phyloP scores from a whole-genome alignment of 23 red algal genomes.

The Gracilariopsis chorda region DNA sequence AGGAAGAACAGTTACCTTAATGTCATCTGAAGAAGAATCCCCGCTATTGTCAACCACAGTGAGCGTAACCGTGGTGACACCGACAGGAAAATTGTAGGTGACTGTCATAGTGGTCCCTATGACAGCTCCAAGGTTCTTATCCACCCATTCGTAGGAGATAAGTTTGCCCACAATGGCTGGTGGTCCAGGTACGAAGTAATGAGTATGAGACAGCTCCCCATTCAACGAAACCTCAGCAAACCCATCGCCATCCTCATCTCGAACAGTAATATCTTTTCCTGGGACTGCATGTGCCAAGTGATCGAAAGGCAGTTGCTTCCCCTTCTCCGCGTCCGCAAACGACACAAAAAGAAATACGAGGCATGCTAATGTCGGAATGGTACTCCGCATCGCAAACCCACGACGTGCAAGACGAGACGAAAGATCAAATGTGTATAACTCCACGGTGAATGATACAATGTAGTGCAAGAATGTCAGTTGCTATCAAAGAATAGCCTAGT shows the following conservation, averaged over 20 bases:
- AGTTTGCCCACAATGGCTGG: slow-evolving; percentile 44
- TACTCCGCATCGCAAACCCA: not conserved
- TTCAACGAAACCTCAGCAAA: slow-evolving; percentile 33
- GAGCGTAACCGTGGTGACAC: slow-evolving; percentile 47
- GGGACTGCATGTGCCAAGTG: slow-evolving; percentile 59
- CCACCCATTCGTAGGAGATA: slow-evolving; percentile 34
- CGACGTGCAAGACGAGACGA: too few relatives aligned
- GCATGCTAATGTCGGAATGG: not conserved
- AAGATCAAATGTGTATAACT: too few relatives aligned
- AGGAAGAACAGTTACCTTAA: slow-evolving; percentile 38
- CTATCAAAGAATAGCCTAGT: too few relatives aligned
- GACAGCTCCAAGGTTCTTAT: slow-evolving; percentile 1
- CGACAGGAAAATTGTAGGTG: slow-evolving; percentile 46
- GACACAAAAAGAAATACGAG: not conserved
- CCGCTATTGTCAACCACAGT: slow-evolving; percentile 48
- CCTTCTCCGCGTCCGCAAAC: not conserved
- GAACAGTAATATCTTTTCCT: slow-evolving; percentile 37
- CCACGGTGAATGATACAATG: too few relatives aligned
- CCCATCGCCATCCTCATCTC: slow-evolving; percentile 54
- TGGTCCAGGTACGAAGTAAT: slow-evolving; percentile 61
- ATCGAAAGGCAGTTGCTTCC: slow-evolving; percentile 1
- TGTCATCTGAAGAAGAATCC: slow-evolving; percentile 19
- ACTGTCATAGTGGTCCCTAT: slow-evolving; percentile 3
- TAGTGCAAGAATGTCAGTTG: too few relatives aligned
- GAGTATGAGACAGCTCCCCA: slow-evolving; percentile 59